Base-by-base conservation (phyloP, 2,329 filamentous ascomycete species). In the Clarireedia homoeocarpa region DNA sequence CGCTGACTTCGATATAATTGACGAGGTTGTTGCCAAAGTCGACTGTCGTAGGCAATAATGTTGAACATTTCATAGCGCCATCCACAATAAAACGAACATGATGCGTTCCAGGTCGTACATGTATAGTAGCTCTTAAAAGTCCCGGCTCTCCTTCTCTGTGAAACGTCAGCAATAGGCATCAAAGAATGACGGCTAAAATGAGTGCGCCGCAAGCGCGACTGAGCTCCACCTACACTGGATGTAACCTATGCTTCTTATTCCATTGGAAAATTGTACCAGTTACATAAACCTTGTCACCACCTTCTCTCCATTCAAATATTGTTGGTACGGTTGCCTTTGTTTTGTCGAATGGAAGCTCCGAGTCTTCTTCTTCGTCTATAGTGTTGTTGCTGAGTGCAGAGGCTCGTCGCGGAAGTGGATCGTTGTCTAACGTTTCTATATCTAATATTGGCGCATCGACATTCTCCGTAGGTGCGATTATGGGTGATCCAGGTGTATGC, bases 21-120 rank as follows among this genome's bases (percentile, higher is more conserved):
- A 99, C 92, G 17, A 99, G 78, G 69, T 96, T 95, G 74, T 97
- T 97, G 62, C 91, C 95, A 71, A 95, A 96, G 71, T 99, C 94
- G 57, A 99, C 94, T 1, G 94, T 95, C 0, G 94, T 97, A 14
- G 94, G 92, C 55, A 96, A 78, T 61, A 88, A 83, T 58, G 88
- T 84, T 15, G 90, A 94, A 14, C 91, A 94, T 69, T 86, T 83
- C 90, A 96, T 96, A 67, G 92, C 86, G 57, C 88, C 89, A 73
- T 97, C 92, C 51, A 96, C 91, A 63, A 99, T 81, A 74, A 97
- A 99, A 68, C 95, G 92, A 67, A 99, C 80, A 75, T 99, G 94
- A 70, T 99, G 92, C 5, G 94, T 99, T 63, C 94, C 94, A 4
- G 92, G 91, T 14, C 90, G 86, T 57, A 97, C 85, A 68, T 88